Conservation (phyloP, 148 eudicot genomes). For the Chenopodium album region DNA sequence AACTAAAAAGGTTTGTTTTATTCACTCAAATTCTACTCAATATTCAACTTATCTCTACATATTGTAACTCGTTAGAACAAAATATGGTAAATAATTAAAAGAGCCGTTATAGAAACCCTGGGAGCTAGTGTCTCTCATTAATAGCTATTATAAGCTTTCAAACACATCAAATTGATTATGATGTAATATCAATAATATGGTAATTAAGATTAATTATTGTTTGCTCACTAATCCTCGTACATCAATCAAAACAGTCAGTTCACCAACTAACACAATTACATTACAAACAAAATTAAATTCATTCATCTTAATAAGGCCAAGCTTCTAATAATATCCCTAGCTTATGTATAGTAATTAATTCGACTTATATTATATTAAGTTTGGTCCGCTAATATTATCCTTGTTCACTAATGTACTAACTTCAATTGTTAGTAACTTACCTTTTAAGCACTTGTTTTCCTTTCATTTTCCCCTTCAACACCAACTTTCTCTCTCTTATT, state of each 20-base stretch:
- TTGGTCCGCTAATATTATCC: constrained; percentile 21
- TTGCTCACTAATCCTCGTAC: constrained; percentile 28
- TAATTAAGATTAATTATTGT: neutral
- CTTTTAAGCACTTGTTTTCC: constrained; percentile 37
- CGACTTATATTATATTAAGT: neutral
- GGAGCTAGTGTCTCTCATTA: too few species aligned
- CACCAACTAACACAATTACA: constrained; percentile 23
- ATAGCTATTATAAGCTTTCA: too few species aligned
- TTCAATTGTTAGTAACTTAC: constrained; percentile 25
- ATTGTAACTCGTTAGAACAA: too few species aligned
- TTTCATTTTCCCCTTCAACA: constrained; percentile 8
- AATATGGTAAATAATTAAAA: too few species aligned
- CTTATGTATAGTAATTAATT: too few species aligned
- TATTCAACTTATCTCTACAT: too few species aligned
- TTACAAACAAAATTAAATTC: neutral
- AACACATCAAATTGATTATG: too few species aligned
- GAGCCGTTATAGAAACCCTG: too few species aligned
- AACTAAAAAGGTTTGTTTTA: too few species aligned
- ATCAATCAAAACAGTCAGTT: constrained; percentile 28
- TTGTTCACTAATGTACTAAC: neutral
- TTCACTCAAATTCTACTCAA: too few species aligned
- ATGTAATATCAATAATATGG: too few species aligned
- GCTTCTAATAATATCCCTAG: neutral
- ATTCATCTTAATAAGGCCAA: constrained; percentile 7
- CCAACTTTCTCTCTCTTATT: constrained; percentile 27